Evolutionary conservation across 164 flowering plant genomes (phyloP), one percentile per base, ranked within the genome.

Genomic region (Amborella trichopoda): DNA sequence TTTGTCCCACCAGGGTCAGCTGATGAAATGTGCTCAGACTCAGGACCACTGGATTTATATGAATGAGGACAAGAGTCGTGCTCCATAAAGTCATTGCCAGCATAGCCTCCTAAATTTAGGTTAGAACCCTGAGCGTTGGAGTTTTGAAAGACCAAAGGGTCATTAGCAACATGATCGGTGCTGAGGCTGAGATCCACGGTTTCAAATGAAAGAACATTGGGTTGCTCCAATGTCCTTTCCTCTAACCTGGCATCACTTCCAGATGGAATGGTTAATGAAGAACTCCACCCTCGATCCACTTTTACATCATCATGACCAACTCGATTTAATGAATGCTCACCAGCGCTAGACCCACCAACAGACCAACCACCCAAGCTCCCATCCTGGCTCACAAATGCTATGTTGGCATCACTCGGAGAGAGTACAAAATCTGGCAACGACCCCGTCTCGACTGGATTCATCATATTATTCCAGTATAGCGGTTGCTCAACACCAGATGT

Each of bases 271-370:
- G 27, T 60, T 36, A 58, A 42, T 0, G 71, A 49, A 40, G 76
- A 43, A 25, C 74, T 44, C 85, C 94, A 74, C 40, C 61, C 70
- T 61, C 55, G 61, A 45, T 75, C 85, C 26, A 34, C 26, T 66
- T 71, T 69, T 16, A 56, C 58, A 52, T 75, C 83, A 59, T 67
- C 65, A 36, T 41, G 54, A 37, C 23, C 44, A 6, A 59, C 57
- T 50, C 54, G 70, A 46, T 53, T 68, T 23, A 49, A 68, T 1
- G 27, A 25, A 24, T 39, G 58, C 23, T 36, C 46, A 43, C 78
- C 57, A 51, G 77, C 69, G 53, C 83, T 73, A 49, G 86, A 42
- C 50, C 74, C 86, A 44, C 79, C 77, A 4, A 54, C 40, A 65
- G 56, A 64, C 83, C 72, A 66, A 38, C 68, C 53, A 28, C 62